Percentiles rank a stretch among this genome's conserved stretches.
Conservation (phyloP, 805 yeast genomes). For the Clavispora asparagi region DNA sequence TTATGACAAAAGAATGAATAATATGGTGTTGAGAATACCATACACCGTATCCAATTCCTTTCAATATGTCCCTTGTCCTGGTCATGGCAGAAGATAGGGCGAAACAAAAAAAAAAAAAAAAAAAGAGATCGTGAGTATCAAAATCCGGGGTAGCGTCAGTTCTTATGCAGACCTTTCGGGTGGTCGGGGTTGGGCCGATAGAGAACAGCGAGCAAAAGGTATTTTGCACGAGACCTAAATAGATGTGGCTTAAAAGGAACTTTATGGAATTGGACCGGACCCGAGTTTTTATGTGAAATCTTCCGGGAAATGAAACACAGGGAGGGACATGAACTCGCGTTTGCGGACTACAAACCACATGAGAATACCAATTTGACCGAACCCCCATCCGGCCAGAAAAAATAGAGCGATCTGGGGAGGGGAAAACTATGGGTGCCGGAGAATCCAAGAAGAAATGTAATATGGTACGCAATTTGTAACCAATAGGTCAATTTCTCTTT, state of each 20-base stretch:
- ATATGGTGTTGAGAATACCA: slow-evolving; percentile 23
- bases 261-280: too few relatives aligned
- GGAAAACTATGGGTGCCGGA: too few relatives aligned
- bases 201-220: background rate
- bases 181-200: background rate
- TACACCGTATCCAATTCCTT: slow-evolving; percentile 25
- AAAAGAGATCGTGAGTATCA: background rate
- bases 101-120: too few relatives aligned
- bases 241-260: background rate
- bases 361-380: too few relatives aligned
- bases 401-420: too few relatives aligned
- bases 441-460: too few relatives aligned
- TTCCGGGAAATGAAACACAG: background rate
- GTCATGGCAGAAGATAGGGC: background rate
- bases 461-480: too few relatives aligned
- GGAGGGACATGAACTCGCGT: background rate
- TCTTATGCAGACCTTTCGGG: background rate
- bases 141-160: slow-evolving; percentile 1
- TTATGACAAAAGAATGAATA: slow-evolving; percentile 39
- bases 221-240: background rate
- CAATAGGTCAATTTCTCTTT: too few relatives aligned
- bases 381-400: too few relatives aligned
- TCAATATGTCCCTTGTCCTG: slow-evolving; percentile 3
- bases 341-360: background rate
- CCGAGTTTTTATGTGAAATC: too few relatives aligned